phyloP scores from a whole-genome alignment of 306 rosid genomes.

The Prunus mongolica region DNA sequence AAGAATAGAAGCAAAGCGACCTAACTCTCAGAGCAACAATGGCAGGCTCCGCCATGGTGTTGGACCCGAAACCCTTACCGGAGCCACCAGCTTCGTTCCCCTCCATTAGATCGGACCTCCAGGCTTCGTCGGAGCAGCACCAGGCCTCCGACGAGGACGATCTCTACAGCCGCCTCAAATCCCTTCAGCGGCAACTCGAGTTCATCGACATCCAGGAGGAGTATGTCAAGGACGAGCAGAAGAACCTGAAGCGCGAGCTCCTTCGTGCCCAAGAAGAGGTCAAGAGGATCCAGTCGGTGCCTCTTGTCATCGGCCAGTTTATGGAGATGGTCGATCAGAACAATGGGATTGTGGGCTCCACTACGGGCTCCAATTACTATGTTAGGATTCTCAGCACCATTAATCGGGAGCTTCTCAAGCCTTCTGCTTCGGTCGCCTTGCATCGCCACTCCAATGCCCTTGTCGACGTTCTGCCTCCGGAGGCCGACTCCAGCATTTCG shows the following conservation, averaged over 20 bases:
- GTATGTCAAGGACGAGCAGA: conserved; percentile 88
- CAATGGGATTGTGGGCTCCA: conserved; percentile 96
- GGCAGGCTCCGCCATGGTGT: conserved; percentile 76
- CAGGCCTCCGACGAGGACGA: conserved; percentile 65
- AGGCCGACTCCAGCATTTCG: conserved; percentile 95
- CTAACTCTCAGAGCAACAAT: conserved; percentile 25
- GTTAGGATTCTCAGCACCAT: conserved; percentile 92
- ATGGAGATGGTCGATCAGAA: conserved; percentile 98
- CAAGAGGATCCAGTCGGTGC: conserved; percentile 96
- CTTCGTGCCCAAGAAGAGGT: conserved; percentile 97
- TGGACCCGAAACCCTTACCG: conserved; percentile 56
- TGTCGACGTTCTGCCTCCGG: conserved; percentile 95
- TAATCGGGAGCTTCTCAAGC: conserved; percentile 87
- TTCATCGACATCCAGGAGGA: conserved; percentile 94
- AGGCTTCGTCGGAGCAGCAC: conserved; percentile 16
- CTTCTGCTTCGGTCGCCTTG: conserved; percentile 90
- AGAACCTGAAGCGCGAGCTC: conserved; percentile 93
- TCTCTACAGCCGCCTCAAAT: conserved; percentile 74
- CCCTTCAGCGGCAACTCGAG: conserved; percentile 78
- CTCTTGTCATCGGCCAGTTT: conserved; percentile 93
- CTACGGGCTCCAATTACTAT: conserved; percentile 94
- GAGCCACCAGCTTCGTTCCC: conserved; percentile 73
- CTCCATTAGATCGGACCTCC: conserved; percentile 54
- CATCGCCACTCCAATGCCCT: conserved; percentile 98
- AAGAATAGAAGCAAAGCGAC: not conserved